A percentile compares a stretch with the other conserved stretches of the same genome.
These are phyloP conservation scores for Purshia tridentata DNA, from an alignment of 306 rosid genomes.

Conservation along the genomic window DNA sequence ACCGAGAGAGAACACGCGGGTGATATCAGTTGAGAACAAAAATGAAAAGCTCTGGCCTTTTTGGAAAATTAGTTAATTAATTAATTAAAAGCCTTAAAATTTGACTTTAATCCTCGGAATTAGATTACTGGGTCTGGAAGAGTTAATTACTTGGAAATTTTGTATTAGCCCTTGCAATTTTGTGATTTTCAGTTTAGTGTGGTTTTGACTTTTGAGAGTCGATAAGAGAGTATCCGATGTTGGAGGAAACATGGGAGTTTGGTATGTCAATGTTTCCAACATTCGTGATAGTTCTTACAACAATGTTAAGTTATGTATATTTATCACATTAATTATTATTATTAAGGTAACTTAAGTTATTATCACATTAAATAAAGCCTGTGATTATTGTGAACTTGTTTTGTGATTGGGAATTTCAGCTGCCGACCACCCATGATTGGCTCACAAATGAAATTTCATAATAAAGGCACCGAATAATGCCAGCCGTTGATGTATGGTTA, in stretches of 20 bases:
- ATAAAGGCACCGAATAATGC: slow-evolving; percentile 10
- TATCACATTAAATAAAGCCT: too few species aligned
- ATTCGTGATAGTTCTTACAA: neutral
- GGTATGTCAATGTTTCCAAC: neutral
- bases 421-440: slow-evolving; percentile 7
- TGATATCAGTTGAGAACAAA: neutral
- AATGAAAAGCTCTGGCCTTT: neutral
- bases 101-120: neutral
- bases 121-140: neutral
- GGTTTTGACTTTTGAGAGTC: neutral
- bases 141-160: neutral
- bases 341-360: too few species aligned
- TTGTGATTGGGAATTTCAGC: neutral
- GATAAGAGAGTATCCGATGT: neutral
- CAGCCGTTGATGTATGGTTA: slow-evolving; percentile 6
- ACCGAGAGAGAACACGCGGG: neutral
- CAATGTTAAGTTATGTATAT: too few species aligned
- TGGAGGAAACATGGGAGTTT: neutral
- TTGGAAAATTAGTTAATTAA: too few species aligned
- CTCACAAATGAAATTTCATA: neutral
- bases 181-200: neutral
- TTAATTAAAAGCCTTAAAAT: neutral
- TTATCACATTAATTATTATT: too few species aligned
- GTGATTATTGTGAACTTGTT: too few species aligned
- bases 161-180: neutral